Evolutionary conservation across 257 asterid genomes (phyloP), one percentile per base, ranked within the genome.

Genomic region (Jaltomata sinuosa): DNA sequence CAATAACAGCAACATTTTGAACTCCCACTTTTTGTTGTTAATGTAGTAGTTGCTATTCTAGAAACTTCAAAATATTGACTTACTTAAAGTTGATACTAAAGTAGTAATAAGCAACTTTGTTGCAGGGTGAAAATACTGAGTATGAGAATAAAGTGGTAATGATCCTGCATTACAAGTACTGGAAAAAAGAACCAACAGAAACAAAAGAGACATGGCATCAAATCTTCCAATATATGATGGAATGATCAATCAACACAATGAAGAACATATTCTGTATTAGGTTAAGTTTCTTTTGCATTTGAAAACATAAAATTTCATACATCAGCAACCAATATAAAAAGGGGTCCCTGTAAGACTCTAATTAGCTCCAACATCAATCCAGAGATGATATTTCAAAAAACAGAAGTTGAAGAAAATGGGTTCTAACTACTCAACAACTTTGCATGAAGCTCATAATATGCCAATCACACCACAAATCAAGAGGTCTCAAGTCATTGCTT

Each of bases 401-500:
- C 65, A 11, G 11, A 54, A 16, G 15, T 25, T 19, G 14, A 7
- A 57, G 64, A 85, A 85, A 40, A 90, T 92, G 94, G 94, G 94
- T 32, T 82, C 83, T 80, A 67, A 40, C 81, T 12, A 22, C 53
- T 94, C 95, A 0, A 49, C 69, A 54, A 47, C 11, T 45, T 29
- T 40, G 57, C n/a, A 80, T 80, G 92, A 85, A 47, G 31, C 61
- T 61, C 40, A 71, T 25, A 40, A 79, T 85, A 80, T 68, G 76
- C 11, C 68, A 36, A 84, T 15, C 42, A 42, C 82, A 40, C 16
- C 71, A 68, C 53, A 91, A 19, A 3, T 54, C 11, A 87, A 87
- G 80, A 88, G 84, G 69, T 89, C 91, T 81, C 87, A 69, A 81
- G 90, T 92, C 85, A 86, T 86, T 9, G 89, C 84, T 65, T 88